Conservation (phyloP, 805 yeast species). For the Diddensiella caesifluorescens region DNA sequence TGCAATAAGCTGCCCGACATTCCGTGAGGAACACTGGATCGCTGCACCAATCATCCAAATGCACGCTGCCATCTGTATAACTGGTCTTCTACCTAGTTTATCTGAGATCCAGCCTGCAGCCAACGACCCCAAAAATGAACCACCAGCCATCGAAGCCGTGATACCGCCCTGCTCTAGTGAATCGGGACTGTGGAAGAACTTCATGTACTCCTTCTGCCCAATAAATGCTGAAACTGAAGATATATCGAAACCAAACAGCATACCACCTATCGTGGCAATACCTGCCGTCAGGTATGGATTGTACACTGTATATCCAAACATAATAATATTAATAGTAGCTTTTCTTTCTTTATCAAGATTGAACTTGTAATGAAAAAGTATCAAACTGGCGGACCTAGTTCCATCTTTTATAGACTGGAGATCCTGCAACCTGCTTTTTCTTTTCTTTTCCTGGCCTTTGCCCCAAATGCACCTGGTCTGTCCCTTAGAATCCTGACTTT, state of each 20-base stretch:
- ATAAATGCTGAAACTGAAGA: constrained; percentile 71
- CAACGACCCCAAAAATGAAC: constrained; percentile 67
- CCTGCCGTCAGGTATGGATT: constrained; percentile 53
- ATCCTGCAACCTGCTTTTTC: too few relatives aligned
- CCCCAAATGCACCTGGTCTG: too few relatives aligned
- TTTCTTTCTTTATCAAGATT: too few relatives aligned
- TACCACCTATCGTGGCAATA: constrained; percentile 61
- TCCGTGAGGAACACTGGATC: constrained; percentile 43
- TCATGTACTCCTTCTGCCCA: constrained; percentile 42
- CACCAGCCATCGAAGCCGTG: constrained; percentile 71
- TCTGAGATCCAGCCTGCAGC: constrained; percentile 48
- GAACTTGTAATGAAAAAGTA: too few relatives aligned
- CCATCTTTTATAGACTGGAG: too few relatives aligned
- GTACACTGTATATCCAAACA: constrained; percentile 36
- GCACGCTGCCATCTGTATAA: constrained; percentile 47
- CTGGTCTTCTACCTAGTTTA: constrained; percentile 49
- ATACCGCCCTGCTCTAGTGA: constrained; percentile 64
- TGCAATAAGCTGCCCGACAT: constrained; percentile 41
- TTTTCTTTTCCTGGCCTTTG: too few relatives aligned
- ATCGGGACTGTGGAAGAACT: constrained; percentile 49
- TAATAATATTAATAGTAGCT: too few relatives aligned
- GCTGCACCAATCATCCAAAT: constrained; percentile 61
- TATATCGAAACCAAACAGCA: constrained; percentile 72
- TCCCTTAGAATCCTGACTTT: too few relatives aligned
- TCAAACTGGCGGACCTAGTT: too few relatives aligned